These are phyloP conservation scores for Claviceps purpurea DNA, from an alignment of 2,329 filamentous ascomycete species.

Conservation along the genomic window DNA sequence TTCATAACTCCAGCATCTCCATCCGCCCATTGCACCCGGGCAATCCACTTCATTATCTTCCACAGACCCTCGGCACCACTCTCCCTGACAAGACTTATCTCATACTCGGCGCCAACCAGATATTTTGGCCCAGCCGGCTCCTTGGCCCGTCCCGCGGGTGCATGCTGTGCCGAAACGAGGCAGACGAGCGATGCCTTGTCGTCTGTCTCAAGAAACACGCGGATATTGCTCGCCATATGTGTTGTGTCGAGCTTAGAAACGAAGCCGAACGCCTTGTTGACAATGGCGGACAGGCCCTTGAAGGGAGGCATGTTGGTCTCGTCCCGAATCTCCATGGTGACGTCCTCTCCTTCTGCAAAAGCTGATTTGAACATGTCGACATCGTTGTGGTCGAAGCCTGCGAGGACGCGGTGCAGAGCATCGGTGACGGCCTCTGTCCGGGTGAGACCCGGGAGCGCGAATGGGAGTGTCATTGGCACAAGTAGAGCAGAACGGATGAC, in stretches of 20 bases:
- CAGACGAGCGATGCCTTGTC: not conserved
- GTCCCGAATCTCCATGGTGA: not conserved
- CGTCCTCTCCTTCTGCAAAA: not conserved
- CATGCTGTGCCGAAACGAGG: not conserved
- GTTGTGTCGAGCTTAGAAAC: conserved; percentile 13
- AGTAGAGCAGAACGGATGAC: no score
- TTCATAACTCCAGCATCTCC: conserved; percentile 6
- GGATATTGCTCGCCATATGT: conserved; percentile 18
- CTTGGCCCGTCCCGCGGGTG: not conserved
- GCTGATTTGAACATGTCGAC: conserved; percentile 1
- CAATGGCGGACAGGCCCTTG: not conserved
- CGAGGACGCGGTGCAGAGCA: conserved; percentile 2
- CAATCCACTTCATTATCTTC: conserved; percentile 19
- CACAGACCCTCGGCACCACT: conserved; percentile 14
- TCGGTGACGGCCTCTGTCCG: conserved; percentile 4
- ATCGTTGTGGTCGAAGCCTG: conserved; percentile 4
- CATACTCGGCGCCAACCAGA: conserved; percentile 16
- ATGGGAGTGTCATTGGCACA: not conserved
- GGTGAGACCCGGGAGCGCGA: not conserved
- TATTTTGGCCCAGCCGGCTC: conserved; percentile 8
- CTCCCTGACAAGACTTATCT: conserved; percentile 16
- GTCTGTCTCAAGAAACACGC: conserved; percentile 14
- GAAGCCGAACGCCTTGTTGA: not conserved
- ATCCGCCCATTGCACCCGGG: conserved; percentile 18
- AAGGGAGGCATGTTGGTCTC: not conserved